Evolutionary conservation across 2,329 filamentous ascomycete species (phyloP).

Genomic region (Pseudogymnoascus verrucosus): DNA sequence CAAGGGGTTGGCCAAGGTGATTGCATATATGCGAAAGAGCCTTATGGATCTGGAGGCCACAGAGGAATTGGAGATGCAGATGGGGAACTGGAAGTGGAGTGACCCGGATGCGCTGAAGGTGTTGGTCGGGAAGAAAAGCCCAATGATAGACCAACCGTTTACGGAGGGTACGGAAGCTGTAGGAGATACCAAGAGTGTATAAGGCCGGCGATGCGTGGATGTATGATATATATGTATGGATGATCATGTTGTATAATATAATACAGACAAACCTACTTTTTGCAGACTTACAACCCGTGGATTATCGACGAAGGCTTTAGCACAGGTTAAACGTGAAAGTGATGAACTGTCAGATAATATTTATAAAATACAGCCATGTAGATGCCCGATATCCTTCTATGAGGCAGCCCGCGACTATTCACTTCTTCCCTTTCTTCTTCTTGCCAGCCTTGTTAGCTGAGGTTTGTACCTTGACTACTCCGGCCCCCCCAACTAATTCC

Average conservation of each 20-base stretch:
- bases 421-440: slow-evolving; percentile 46
- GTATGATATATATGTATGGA: slow-evolving; percentile 8
- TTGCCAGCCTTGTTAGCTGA: slow-evolving; percentile 31
- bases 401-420: not conserved
- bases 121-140: slow-evolving; percentile 31
- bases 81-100: slow-evolving; percentile 42
- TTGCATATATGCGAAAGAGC: slow-evolving; percentile 54
- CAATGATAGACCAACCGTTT: slow-evolving; percentile 30
- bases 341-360: not conserved
- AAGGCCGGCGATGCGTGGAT: not conserved
- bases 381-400: not conserved
- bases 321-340: not conserved
- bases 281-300: not conserved
- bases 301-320: not conserved
- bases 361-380: not conserved
- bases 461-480: slow-evolving; percentile 57
- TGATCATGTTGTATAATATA: slow-evolving; percentile 7
- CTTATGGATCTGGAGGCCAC: slow-evolving; percentile 45
- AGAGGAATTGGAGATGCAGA: slow-evolving; percentile 42
- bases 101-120: slow-evolving; percentile 33
- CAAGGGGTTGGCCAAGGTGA: slow-evolving; percentile 50
- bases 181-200: not conserved
- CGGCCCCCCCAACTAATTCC: slow-evolving; percentile 55
- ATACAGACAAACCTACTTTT: slow-evolving; percentile 5
- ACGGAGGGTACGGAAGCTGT: slow-evolving; percentile 16